Evolutionary conservation across 768 basidiomycete species (phyloP).

Genomic region (Lactarius pseudohatsudake): DNA sequence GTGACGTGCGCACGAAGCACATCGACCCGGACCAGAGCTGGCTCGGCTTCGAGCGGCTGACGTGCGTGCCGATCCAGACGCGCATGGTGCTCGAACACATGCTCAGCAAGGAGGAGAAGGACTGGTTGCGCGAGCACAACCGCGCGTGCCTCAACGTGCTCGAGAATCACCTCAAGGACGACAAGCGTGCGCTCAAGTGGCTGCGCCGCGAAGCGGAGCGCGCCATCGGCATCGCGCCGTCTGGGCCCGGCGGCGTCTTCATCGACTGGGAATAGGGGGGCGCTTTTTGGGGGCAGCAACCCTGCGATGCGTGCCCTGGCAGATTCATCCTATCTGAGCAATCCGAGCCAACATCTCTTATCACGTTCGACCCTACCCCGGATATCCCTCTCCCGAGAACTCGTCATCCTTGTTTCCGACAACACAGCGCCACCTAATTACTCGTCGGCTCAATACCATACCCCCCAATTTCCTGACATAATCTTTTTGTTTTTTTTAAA

Average conservation of each 20-base stretch:
- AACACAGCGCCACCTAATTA: constrained; percentile 16
- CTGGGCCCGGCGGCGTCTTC: constrained; percentile 65
- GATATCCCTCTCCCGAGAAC: constrained; percentile 12
- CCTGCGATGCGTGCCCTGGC: not conserved
- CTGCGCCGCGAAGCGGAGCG: constrained; percentile 74
- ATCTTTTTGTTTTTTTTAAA: not conserved
- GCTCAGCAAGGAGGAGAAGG: constrained; percentile 81
- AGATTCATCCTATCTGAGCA: not conserved
- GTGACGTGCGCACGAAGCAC: constrained; percentile 68
- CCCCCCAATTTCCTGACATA: constrained; percentile 1
- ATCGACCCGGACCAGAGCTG: constrained; percentile 73
- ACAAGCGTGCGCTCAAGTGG: constrained; percentile 81
- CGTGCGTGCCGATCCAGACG: constrained; percentile 92
- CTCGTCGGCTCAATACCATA: constrained; percentile 4
- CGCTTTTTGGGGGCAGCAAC: not conserved
- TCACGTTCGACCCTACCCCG: not conserved
- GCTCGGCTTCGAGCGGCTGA: constrained; percentile 90
- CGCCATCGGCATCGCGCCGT: constrained; percentile 65
- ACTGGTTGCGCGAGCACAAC: constrained; percentile 90
- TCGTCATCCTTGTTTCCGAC: not conserved
- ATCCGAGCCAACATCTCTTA: not conserved
- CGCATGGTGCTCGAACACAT: constrained; percentile 82
- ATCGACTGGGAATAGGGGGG: constrained; percentile 65
- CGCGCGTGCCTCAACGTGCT: constrained; percentile 64
- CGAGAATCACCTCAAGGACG: constrained; percentile 65